phyloP scores from a whole-genome alignment of 805 yeast species.

The Metschnikowia rubicola region DNA sequence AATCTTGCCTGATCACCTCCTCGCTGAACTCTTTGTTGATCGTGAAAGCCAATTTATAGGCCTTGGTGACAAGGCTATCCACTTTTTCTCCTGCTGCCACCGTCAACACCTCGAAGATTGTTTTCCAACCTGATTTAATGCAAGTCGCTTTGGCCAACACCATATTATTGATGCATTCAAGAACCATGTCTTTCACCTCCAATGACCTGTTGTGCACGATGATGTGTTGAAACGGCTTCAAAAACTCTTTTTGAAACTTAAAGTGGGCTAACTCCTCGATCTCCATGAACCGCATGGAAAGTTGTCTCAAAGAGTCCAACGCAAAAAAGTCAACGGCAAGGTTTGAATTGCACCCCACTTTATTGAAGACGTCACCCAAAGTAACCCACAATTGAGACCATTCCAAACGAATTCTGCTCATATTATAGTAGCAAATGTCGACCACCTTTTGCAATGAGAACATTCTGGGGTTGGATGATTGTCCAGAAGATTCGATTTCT shows the following conservation, averaged over 20 bases:
- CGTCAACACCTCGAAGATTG: constrained; percentile 75
- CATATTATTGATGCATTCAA: constrained; percentile 87
- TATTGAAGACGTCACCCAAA: constrained; percentile 85
- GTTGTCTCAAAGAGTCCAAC: constrained; percentile 87
- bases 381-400: constrained; percentile 96
- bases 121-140: constrained; percentile 92
- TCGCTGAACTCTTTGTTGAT: constrained; percentile 61
- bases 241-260: constrained; percentile 90
- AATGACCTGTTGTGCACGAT: constrained; percentile 61
- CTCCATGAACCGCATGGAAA: constrained; percentile 87
- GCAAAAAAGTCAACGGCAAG: constrained; percentile 82
- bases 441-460: constrained; percentile 93
- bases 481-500: constrained; percentile 86
- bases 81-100: constrained; percentile 63
- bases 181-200: constrained; percentile 81
- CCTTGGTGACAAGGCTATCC: constrained; percentile 58
- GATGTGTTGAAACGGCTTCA: constrained; percentile 84
- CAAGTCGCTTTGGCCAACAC: constrained; percentile 67
- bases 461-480: constrained; percentile 79
- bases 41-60: constrained; percentile 59
- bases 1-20: constrained; percentile 66
- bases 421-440: constrained; percentile 95
- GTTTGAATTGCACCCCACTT: constrained; percentile 78
- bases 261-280: constrained; percentile 93
- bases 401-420: constrained; percentile 92